Base-by-base conservation (phyloP, 345 rosid species). In the Odontarrhena argentea region DNA sequence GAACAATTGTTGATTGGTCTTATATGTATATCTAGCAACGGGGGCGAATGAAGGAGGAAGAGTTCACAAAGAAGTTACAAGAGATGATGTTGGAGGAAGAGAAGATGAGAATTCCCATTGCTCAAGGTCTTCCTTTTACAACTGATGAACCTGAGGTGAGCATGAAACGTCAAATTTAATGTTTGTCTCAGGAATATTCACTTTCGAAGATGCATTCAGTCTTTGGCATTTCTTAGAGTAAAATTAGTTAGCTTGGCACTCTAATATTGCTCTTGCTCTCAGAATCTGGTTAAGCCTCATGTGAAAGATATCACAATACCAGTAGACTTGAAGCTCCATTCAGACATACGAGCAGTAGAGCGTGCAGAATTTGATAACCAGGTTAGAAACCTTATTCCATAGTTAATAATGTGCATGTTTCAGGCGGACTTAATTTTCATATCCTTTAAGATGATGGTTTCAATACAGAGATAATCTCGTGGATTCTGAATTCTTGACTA, bases 91-190 rank as follows among this genome's bases (percentile, higher is more conserved):
- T 55, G 6, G 92, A 86, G 65, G 87, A 86, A 76, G 87, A 83
- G 75, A 95, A 69, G 64, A 78, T 54, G 72, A 79, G 96, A 60
- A 76, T 87, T 38, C 99, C 96, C 0, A 56, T 85, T 30, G 99
- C 99, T 14, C 97, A 89, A 80, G 97, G 96, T 63, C 91, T 88
- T 66, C 97, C 99, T 13, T 89, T 84, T 85, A 95, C 99, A 65
- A 91, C 96, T 43, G 99, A 94, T 67, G 99, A 87, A 56, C 96
- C 97, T 15, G 96, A 94, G 86, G 99, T 88, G 60, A 76, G 75
- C 38, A 70, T 44, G 7, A 32, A 18, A 18, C 22, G 22, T 32
- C 7, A 32, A 32, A 32, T 4, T 32, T 28, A 4, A 28, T 28
- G 38, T 37, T 44, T 9, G 36, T 54, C 8, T 54, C 3, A 14